A percentile compares a stretch with the other conserved stretches of the same genome.
Conservation (phyloP, 2,329 filamentous ascomycete genomes). For the Pyrenophora teres region DNA sequence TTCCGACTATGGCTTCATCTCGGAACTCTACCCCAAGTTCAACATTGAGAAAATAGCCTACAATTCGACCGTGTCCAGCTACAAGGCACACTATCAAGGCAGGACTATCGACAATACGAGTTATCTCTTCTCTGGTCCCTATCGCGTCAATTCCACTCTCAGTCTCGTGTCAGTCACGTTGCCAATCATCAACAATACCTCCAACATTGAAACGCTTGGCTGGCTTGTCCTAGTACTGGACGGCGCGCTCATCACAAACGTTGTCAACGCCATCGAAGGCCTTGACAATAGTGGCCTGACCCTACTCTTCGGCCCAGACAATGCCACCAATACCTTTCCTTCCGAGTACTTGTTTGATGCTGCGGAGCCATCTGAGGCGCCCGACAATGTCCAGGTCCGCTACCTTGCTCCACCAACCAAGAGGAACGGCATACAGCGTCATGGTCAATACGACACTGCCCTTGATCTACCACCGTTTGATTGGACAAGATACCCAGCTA, state of each 20-base stretch:
- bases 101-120: constrained; percentile 51
- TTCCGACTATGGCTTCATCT: constrained; percentile 67
- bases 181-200: constrained; percentile 72
- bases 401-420: constrained; percentile 44
- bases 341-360: constrained; percentile 38
- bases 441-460: constrained; percentile 33
- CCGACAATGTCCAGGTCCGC: constrained; percentile 33
- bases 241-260: constrained; percentile 65
- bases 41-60: constrained; percentile 58
- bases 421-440: constrained; percentile 26
- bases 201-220: constrained; percentile 68
- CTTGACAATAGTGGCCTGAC: constrained; percentile 71
- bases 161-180: constrained; percentile 81
- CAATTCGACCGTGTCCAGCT: constrained; percentile 41
- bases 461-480: constrained; percentile 54
- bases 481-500: constrained; percentile 66
- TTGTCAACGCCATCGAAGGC: constrained; percentile 69
- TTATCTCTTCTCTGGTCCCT: constrained; percentile 76
- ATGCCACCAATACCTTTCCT: constrained; percentile 63
- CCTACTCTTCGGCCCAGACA: constrained; percentile 70
- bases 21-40: constrained; percentile 76
- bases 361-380: constrained; percentile 20
- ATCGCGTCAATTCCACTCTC: constrained; percentile 72
- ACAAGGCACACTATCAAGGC: constrained; percentile 51
- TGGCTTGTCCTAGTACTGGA: constrained; percentile 83